Evolutionary conservation across 1,284 basidiomycete species (phyloP).

Genomic region (Xerocomus nothofagi): DNA sequence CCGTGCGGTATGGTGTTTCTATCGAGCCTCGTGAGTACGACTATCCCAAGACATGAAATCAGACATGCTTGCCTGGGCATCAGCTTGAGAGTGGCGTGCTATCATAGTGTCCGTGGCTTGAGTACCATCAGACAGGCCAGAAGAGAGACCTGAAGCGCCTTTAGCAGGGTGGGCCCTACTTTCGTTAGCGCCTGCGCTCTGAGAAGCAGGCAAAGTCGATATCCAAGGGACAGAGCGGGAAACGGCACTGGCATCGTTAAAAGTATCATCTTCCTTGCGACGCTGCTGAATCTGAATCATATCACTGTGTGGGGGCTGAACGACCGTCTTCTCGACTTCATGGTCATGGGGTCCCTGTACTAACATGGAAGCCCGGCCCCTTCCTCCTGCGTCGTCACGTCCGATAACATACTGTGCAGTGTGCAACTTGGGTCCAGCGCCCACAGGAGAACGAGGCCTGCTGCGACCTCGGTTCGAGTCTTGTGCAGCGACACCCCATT

Average conservation of each 20-base stretch:
- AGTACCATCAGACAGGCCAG: not conserved
- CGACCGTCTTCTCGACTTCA: not conserved
- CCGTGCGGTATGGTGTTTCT: not conserved
- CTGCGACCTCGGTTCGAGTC: not conserved
- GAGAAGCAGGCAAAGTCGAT: not conserved
- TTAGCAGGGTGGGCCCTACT: not conserved
- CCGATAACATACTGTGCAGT: not conserved
- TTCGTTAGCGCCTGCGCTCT: slow-evolving; percentile 2
- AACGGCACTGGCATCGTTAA: not conserved
- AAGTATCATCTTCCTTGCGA: not conserved
- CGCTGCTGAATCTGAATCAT: not conserved
- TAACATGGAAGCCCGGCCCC: not conserved
- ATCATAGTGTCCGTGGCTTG: not conserved
- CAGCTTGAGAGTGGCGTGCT: not conserved
- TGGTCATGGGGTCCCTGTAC: not conserved
- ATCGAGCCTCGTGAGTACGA: not conserved
- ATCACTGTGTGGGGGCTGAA: not conserved
- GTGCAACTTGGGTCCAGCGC: not conserved
- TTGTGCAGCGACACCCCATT: not conserved
- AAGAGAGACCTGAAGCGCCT: not conserved
- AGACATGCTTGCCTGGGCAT: not conserved
- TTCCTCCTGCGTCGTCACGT: not conserved
- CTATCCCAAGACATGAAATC: not conserved
- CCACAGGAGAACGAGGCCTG: not conserved
- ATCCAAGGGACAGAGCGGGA: not conserved